These are phyloP conservation scores for Plasmodium relictum DNA, from an alignment of 169 alveolate genomes.

Conservation along the genomic window DNA sequence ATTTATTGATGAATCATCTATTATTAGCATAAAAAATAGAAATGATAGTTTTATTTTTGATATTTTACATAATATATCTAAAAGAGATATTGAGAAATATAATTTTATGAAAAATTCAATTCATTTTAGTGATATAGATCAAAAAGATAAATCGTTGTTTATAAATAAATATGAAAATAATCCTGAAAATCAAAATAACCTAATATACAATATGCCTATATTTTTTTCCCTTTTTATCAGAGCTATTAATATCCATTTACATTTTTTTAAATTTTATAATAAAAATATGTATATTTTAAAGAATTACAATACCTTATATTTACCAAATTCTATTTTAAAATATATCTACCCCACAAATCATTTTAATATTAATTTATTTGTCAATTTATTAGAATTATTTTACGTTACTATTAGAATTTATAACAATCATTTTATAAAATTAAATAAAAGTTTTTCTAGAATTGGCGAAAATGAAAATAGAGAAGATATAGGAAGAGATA, in stretches of 20 bases:
- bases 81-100: slow-evolving; percentile 10
- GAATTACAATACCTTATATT: slow-evolving; percentile 28
- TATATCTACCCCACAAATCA: slow-evolving; percentile 10
- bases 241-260: slow-evolving; percentile 19
- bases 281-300: slow-evolving; percentile 21
- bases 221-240: slow-evolving; percentile 45
- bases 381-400: slow-evolving; percentile 35
- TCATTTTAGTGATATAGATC: not conserved
- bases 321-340: slow-evolving; percentile 39
- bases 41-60: slow-evolving; percentile 12
- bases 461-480: not conserved
- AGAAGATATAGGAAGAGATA: not conserved
- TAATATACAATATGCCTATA: slow-evolving; percentile 34
- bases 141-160: not conserved
- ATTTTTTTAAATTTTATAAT: slow-evolving; percentile 33
- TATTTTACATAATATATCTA: not conserved
- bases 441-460: not conserved
- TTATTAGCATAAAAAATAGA: slow-evolving; percentile 12
- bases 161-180: not conserved
- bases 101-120: not conserved
- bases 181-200: not conserved
- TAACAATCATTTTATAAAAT: slow-evolving; percentile 28
- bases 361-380: slow-evolving; percentile 53
- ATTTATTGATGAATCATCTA: slow-evolving; percentile 7
- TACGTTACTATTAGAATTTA: slow-evolving; percentile 40